Conservation (phyloP, 768 basidiomycete species). For the Dacryopinax primogenitus region DNA sequence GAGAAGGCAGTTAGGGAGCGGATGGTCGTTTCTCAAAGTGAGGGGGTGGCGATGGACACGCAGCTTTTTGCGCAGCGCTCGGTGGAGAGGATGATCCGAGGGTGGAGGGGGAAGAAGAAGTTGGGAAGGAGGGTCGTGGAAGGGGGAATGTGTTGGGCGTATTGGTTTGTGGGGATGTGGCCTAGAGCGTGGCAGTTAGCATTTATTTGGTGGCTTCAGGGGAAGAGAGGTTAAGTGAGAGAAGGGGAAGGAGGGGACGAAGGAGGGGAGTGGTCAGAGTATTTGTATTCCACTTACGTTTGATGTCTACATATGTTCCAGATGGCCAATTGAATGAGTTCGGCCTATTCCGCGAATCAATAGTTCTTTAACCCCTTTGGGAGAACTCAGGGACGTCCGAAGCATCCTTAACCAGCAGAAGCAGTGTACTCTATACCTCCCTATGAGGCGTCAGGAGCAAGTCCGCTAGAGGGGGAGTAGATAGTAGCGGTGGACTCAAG, state of each 20-base stretch:
- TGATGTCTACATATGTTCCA: too few species aligned
- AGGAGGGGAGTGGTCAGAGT: background rate
- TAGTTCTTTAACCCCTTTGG: too few species aligned
- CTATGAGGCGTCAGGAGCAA: too few species aligned
- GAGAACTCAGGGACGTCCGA: too few species aligned
- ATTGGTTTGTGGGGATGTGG: background rate
- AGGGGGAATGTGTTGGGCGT: background rate
- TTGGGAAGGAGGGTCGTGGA: background rate
- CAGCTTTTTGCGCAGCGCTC: background rate
- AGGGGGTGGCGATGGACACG: background rate
- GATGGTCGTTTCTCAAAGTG: background rate
- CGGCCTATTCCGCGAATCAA: too few species aligned
- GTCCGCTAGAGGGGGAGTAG: too few species aligned
- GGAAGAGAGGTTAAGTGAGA: background rate
- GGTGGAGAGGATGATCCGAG: background rate
- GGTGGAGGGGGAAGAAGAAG: background rate
- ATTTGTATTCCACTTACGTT: too few species aligned
- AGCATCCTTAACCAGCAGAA: too few species aligned
- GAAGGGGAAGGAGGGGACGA: background rate
- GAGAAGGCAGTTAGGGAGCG: background rate
- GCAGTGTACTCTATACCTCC: too few species aligned
- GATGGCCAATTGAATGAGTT: too few species aligned
- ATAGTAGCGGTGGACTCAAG: too few species aligned
- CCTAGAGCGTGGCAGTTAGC: background rate
- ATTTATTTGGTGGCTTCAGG: background rate